A percentile compares a stretch with the other conserved stretches of the same genome.
Conservation (phyloP, 441 rosid species). For the Metrosideros polymorpha region DNA sequence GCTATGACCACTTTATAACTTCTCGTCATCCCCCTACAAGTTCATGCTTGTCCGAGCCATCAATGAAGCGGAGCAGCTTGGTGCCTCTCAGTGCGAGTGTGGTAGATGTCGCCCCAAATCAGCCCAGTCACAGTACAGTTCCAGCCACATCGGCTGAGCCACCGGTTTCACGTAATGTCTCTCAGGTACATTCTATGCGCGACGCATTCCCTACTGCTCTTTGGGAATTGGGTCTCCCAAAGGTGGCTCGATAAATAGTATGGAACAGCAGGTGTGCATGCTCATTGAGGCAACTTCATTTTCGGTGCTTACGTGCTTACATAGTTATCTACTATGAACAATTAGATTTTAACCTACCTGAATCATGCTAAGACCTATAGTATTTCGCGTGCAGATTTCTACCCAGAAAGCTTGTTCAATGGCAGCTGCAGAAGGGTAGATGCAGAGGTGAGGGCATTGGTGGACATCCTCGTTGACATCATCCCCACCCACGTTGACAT, state of each 20-base stretch:
- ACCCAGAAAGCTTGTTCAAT: constrained; percentile 89
- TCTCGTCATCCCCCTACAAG: constrained; percentile 49
- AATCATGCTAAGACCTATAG: neutral
- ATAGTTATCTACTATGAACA: neutral
- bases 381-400: constrained; percentile 48
- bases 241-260: neutral
- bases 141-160: neutral
- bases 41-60: constrained; percentile 47
- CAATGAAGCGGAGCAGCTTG: neutral
- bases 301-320: neutral
- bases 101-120: constrained; percentile 25
- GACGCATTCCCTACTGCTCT: neutral
- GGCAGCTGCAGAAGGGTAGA: constrained; percentile 93
- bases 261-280: too few species aligned
- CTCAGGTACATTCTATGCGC: neutral
- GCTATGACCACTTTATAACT: constrained; percentile 38
- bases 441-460: constrained; percentile 74
- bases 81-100: constrained; percentile 26
- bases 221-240: constrained; percentile 28
- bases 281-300: neutral
- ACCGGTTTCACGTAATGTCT: neutral
- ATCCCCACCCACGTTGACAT: constrained; percentile 69
- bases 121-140: neutral
- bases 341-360: too few species aligned
- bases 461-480: constrained; percentile 73